Evolutionary conservation across 257 asterid genomes (phyloP).

Genomic region (Solanum lignicaule): DNA sequence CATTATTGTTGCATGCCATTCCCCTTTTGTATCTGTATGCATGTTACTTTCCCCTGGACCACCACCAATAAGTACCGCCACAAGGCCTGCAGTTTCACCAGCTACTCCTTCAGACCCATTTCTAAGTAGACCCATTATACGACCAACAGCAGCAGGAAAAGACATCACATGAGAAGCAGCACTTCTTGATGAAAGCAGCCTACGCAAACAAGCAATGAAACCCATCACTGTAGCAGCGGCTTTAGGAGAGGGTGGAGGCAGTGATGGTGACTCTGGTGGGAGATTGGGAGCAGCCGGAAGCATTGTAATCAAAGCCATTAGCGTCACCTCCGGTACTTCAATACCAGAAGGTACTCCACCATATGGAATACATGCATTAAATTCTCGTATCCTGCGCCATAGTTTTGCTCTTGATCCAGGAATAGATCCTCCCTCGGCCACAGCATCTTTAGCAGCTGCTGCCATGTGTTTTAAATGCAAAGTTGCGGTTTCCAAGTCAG

Average conservation of each 20-base stretch:
- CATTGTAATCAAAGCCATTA: slow-evolving; percentile 96
- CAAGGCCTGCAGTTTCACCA: slow-evolving; percentile 76
- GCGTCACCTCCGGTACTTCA: slow-evolving; percentile 97
- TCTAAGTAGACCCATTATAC: slow-evolving; percentile 93
- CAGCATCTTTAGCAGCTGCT: slow-evolving; percentile 97
- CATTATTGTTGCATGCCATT: slow-evolving; percentile 89
- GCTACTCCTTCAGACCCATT: slow-evolving; percentile 98
- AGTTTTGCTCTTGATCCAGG: slow-evolving; percentile 99
- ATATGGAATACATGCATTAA: slow-evolving; percentile 88
- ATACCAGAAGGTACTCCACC: slow-evolving; percentile 74
- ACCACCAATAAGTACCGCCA: slow-evolving; percentile 93
- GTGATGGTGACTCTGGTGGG: slow-evolving; percentile 92
- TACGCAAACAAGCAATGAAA: slow-evolving; percentile 82
- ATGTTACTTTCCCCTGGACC: slow-evolving; percentile 86
- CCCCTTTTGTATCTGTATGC: slow-evolving; percentile 77
- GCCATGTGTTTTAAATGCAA: slow-evolving; percentile 96
- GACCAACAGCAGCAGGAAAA: slow-evolving; percentile 96
- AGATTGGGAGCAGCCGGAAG: slow-evolving; percentile 95
- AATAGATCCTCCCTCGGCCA: slow-evolving; percentile 97
- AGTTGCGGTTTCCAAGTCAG: slow-evolving; percentile 63
- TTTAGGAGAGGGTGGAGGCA: slow-evolving; percentile 98
- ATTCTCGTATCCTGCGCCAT: slow-evolving; percentile 97
- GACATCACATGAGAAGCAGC: slow-evolving; percentile 99
- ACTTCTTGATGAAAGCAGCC: slow-evolving; percentile 81
- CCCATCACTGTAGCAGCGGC: slow-evolving; percentile 99